Evolutionary conservation across 768 basidiomycete genomes (phyloP), one percentile per base, ranked within the genome.

Genomic region (Mycena venus): DNA sequence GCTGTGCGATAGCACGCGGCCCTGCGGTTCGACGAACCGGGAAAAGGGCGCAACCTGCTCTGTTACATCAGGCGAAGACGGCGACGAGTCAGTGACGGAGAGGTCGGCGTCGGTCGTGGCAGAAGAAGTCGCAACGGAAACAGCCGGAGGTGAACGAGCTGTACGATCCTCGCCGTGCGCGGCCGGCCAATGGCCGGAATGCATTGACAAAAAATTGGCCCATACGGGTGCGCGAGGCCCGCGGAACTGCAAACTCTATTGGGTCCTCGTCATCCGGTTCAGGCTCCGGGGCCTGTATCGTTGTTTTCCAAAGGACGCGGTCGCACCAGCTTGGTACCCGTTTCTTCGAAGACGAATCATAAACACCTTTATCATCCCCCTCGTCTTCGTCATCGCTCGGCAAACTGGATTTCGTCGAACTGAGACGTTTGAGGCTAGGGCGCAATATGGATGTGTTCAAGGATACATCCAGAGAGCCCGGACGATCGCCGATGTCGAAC

Each of bases 251-350:
- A 76, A 42, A 80, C 78, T 60, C 75, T 71, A 59, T 44, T 42
- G 34, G 70, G 80, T 83, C 83, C 12, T 87, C 85, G 19, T 84
- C 84, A 40, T 86, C 87, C 11, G 84, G 80, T 29, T 87, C 84
- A 1, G 84, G 82, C 15, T 87, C 87, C 19, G n/a, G n/a, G n/a
- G 88, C 88, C 34, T 84, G 79, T 29, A 94, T 86, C 0, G 92
- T 95, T 7, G 93, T 88, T 82, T 95, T 96, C 91, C 92, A 96
- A 6, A 96, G 83, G 55, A 96, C 94, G 23, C 95, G 91, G 80
- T 96, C 95, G 78, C 95, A 96, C 95, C 95, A 96, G 81, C 94
- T 95, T 7, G 95, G 95, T 29, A 96, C 95, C 23, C 95, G 91
- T 78, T 91, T 90, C 82, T 96, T 96, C 78, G 90, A 86, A 12